These are phyloP conservation scores for Berberis thunbergii DNA, from an alignment of 164 flowering plant species.

Conservation along the genomic window DNA sequence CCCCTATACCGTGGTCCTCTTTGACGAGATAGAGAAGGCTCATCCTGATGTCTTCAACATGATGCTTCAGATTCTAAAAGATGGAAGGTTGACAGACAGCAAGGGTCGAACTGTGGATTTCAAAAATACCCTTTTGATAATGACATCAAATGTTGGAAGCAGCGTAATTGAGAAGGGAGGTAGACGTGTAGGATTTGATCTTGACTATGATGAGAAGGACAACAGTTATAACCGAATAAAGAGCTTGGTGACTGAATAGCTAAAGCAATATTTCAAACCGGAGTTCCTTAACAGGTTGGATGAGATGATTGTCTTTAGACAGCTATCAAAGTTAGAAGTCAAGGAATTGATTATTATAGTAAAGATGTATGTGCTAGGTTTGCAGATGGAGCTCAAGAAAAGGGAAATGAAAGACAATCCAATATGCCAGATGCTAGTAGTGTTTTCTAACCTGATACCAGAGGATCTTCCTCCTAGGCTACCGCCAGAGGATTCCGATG, in stretches of 20 bases:
- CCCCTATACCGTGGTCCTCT: conserved; percentile 15
- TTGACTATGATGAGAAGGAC: conserved; percentile 5
- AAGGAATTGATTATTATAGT: too few species aligned
- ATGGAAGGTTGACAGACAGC: conserved; percentile 19
- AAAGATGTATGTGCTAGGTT: too few species aligned
- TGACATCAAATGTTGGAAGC: conserved; percentile 22
- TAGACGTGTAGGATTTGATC: conserved; percentile 6
- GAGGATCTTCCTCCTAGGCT: too few species aligned
- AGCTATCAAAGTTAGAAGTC: conserved; percentile 10
- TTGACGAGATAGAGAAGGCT: too few species aligned
- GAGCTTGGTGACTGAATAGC: conserved; percentile 10
- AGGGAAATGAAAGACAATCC: too few species aligned
- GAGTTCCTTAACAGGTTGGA: too few species aligned
- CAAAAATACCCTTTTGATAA: conserved; percentile 16
- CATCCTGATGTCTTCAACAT: conserved; percentile 15
- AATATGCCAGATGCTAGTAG: too few species aligned
- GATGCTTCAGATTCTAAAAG: conserved; percentile 23
- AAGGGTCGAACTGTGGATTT: conserved; percentile 21
- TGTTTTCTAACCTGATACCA: too few species aligned
- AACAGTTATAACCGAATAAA: conserved; percentile 7
- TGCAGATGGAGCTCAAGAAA: too few species aligned
- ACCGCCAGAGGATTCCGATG: too few species aligned
- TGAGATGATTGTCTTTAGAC: conserved; percentile 17
- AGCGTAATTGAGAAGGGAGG: conserved; percentile 3
- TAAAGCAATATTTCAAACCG: conserved; percentile 15